Conservation (phyloP, 768 basidiomycete species). For the Lactarius deliciosus region DNA sequence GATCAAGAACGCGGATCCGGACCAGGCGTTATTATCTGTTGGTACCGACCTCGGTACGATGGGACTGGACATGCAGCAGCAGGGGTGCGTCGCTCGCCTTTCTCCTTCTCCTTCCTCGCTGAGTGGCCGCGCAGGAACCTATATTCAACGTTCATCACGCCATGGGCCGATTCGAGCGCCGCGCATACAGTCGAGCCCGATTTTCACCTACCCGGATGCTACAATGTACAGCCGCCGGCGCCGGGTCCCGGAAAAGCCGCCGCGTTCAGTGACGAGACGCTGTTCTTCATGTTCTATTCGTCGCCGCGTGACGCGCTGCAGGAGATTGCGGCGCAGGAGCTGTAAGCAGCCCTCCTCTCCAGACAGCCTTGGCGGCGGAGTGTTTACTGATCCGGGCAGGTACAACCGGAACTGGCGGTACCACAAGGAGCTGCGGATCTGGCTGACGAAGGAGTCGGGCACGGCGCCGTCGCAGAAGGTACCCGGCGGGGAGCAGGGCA, state of each 20-base stretch:
- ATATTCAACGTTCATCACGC: slow-evolving; percentile 89
- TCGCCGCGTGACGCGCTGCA: slow-evolving; percentile 87
- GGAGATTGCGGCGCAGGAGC: slow-evolving; percentile 88
- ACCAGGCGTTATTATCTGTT: slow-evolving; percentile 74
- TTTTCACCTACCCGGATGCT: slow-evolving; percentile 84
- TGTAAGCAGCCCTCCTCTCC: slow-evolving; percentile 54
- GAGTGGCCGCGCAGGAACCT: slow-evolving; percentile 51
- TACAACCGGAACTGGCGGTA: slow-evolving; percentile 94
- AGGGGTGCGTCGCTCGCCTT: slow-evolving; percentile 57
- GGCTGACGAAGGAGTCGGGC: slow-evolving; percentile 85
- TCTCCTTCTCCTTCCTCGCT: neutral
- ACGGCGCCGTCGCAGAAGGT: slow-evolving; percentile 73
- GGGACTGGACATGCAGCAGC: slow-evolving; percentile 80
- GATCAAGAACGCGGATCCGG: slow-evolving; percentile 81
- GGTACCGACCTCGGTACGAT: slow-evolving; percentile 88
- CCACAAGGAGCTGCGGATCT: slow-evolving; percentile 82
- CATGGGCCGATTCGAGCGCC: slow-evolving; percentile 87
- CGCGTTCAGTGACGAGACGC: slow-evolving; percentile 88
- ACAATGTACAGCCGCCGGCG: slow-evolving; percentile 83
- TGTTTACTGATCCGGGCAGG: slow-evolving; percentile 41
- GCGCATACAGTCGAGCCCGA: slow-evolving; percentile 85
- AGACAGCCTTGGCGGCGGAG: neutral
- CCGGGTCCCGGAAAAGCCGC: slow-evolving; percentile 76
- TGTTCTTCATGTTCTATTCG: slow-evolving; percentile 97
- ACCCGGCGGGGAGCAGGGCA: slow-evolving; percentile 76